Percentiles rank a stretch among this genome's conserved stretches.
Conservation (phyloP, 345 rosid genomes). For the Rhodamnia argentea region DNA sequence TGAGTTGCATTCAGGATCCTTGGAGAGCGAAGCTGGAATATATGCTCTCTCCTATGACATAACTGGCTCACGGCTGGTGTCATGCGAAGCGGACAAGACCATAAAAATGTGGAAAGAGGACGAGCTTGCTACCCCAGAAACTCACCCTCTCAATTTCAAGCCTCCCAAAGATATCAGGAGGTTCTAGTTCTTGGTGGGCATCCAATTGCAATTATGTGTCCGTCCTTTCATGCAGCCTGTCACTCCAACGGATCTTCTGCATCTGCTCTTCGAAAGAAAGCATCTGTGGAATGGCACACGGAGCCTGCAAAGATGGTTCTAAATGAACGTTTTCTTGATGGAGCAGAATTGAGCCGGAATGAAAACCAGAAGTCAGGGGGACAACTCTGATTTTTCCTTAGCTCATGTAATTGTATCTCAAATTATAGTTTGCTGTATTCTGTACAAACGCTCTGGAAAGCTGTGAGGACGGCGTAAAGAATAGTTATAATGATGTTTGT, state of each 20-base stretch:
- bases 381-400: background rate
- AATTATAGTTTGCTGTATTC: background rate
- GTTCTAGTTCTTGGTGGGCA: slow-evolving; percentile 24
- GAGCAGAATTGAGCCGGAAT: background rate
- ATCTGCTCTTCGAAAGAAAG: background rate
- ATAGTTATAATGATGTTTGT: background rate
- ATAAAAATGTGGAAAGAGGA: slow-evolving; percentile 99
- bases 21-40: slow-evolving; percentile 99
- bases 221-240: background rate
- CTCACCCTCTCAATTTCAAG: slow-evolving; percentile 89
- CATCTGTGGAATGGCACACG: background rate
- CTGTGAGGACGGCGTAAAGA: too few species aligned
- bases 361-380: background rate
- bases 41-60: slow-evolving; percentile 69
- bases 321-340: background rate
- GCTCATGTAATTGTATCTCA: background rate
- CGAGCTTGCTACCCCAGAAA: slow-evolving; percentile 80
- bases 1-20: slow-evolving; percentile 44
- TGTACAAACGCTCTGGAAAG: background rate
- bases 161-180: slow-evolving; percentile 97
- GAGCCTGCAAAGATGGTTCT: background rate
- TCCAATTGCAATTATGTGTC: background rate
- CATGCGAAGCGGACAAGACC: slow-evolving; percentile 95
- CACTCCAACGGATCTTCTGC: background rate
- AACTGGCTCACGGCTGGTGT: slow-evolving; percentile 77